phyloP scores from a whole-genome alignment of 306 rosid genomes.

The Malus sieversii region DNA sequence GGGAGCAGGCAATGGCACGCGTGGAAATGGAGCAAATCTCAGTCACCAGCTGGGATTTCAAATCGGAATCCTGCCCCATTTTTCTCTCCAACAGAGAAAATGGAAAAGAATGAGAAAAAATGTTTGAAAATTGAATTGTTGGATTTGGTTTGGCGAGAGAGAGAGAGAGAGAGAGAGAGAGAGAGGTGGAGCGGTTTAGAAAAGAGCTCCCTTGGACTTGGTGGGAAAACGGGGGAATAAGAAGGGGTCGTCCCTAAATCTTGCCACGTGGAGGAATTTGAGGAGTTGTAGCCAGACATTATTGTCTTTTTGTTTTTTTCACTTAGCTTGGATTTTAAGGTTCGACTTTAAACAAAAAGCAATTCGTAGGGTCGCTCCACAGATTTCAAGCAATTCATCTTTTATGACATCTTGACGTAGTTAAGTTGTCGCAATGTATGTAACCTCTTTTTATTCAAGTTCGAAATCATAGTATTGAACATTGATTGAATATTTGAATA shows the following conservation, averaged over 20 bases:
- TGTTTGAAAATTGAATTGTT: slow-evolving; percentile 12
- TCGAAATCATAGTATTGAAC: no score
- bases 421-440: no score
- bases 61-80: slow-evolving; percentile 53
- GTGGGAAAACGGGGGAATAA: neutral
- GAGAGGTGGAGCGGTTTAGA: slow-evolving; percentile 62
- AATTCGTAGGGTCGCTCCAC: neutral
- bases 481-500: no score
- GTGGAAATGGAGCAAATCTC: slow-evolving; percentile 68
- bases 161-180: neutral
- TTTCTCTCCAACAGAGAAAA: slow-evolving; percentile 12
- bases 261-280: slow-evolving; percentile 33
- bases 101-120: slow-evolving; percentile 21
- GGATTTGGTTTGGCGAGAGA: neutral
- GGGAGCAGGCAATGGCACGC: slow-evolving; percentile 43
- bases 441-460: no score
- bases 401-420: no score
- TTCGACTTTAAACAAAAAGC: neutral
- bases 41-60: slow-evolving; percentile 54
- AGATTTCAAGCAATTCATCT: neutral
- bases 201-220: slow-evolving; percentile 1
- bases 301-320: slow-evolving; percentile 7
- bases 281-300: slow-evolving; percentile 5
- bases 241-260: slow-evolving; percentile 30
- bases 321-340: neutral